Evolutionary conservation across 768 basidiomycete species (phyloP).

Genomic region (Mycena venus): DNA sequence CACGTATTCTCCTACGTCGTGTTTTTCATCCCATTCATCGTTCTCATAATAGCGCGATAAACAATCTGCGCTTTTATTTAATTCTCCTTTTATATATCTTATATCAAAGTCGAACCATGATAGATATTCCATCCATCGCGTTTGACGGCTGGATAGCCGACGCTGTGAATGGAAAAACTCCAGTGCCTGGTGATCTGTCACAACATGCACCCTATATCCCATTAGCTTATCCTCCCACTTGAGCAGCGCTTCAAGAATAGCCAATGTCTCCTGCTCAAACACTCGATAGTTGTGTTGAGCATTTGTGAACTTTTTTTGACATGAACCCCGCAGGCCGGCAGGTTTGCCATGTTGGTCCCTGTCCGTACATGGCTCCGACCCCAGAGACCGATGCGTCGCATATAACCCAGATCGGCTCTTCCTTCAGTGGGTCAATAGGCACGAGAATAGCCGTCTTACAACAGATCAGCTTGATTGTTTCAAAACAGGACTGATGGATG

Average conservation of each 20-base stretch:
- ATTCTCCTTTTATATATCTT: not conserved
- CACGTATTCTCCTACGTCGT: constrained; percentile 43
- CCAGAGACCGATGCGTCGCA: constrained; percentile 35
- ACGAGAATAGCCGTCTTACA: constrained; percentile 35
- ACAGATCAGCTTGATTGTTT: constrained; percentile 37
- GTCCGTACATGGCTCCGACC: constrained; percentile 40
- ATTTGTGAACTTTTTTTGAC: constrained; percentile 11
- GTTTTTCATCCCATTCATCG: constrained; percentile 29
- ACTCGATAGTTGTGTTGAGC: constrained; percentile 47
- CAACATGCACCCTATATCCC: constrained; percentile 38
- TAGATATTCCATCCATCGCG: constrained; percentile 50
- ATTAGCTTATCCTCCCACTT: constrained; percentile 51
- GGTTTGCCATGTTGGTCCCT: constrained; percentile 39
- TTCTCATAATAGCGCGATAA: constrained; percentile 48
- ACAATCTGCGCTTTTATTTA: constrained; percentile 46
- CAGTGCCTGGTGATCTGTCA: constrained; percentile 39
- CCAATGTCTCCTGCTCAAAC: constrained; percentile 39
- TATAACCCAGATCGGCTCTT: constrained; percentile 18
- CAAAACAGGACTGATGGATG: constrained; percentile 40
- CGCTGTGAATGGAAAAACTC: constrained; percentile 29
- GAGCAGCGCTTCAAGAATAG: constrained; percentile 39
- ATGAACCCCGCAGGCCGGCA: constrained; percentile 40
- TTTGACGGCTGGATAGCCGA: constrained; percentile 37
- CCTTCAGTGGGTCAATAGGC: not conserved
- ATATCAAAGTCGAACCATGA: constrained; percentile 44